A percentile compares a stretch with the other conserved stretches of the same genome.
Conservation (phyloP, 2,329 filamentous ascomycete genomes). For the Trichoderma arundinaceum region DNA sequence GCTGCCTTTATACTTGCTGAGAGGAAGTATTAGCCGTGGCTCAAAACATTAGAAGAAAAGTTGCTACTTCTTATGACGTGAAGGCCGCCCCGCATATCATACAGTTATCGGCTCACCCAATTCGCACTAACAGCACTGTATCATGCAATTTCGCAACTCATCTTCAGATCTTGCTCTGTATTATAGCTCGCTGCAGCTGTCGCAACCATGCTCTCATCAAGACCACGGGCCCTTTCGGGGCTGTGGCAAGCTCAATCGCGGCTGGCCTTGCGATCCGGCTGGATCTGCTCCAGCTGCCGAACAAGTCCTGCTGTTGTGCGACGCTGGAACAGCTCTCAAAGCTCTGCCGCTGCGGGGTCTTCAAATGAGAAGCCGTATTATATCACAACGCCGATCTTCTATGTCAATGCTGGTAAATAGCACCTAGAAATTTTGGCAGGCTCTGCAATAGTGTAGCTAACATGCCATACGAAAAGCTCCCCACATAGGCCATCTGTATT, state of each 20-base stretch:
- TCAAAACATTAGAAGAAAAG: neutral
- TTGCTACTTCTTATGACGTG: slow-evolving; percentile 19
- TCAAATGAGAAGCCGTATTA: slow-evolving; percentile 78
- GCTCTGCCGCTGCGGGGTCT: slow-evolving; percentile 34
- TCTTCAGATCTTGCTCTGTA: neutral
- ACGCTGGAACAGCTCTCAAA: slow-evolving; percentile 45
- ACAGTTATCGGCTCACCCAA: slow-evolving; percentile 33
- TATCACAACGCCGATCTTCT: slow-evolving; percentile 96
- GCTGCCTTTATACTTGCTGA: neutral
- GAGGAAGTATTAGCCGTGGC: no score
- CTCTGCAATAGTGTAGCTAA: neutral
- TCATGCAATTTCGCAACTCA: slow-evolving; percentile 20
- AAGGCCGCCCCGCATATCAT: slow-evolving; percentile 18
- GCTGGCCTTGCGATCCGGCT: slow-evolving; percentile 34
- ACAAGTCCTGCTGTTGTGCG: slow-evolving; percentile 34
- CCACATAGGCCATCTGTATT: slow-evolving; percentile 93
- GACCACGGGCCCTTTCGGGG: slow-evolving; percentile 39
- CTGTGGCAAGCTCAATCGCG: slow-evolving; percentile 36
- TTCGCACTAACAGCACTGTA: slow-evolving; percentile 34
- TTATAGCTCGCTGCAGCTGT: slow-evolving; percentile 2
- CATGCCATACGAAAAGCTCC: slow-evolving; percentile 63
- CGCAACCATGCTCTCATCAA: slow-evolving; percentile 40
- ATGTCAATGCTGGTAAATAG: slow-evolving; percentile 86
- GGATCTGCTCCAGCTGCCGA: slow-evolving; percentile 42
- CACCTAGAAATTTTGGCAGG: neutral